phyloP scores from a whole-genome alignment of 208 protist species.

The Trypanosoma theileri region DNA sequence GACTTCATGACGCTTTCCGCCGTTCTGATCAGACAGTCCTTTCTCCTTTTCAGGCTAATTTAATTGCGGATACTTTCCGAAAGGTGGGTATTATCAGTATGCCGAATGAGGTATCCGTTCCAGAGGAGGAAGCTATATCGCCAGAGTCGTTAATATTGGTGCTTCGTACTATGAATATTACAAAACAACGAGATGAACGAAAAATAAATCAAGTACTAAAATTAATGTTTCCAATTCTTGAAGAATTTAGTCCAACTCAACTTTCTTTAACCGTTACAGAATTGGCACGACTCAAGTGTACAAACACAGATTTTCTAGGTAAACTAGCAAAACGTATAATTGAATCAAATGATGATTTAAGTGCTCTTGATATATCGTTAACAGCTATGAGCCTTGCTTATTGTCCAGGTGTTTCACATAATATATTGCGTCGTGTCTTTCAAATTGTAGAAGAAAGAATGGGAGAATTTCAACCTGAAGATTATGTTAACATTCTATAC shows the following conservation, averaged over 20 bases:
- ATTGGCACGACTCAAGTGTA: slow-evolving; percentile 63
- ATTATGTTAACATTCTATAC: slow-evolving; percentile 67
- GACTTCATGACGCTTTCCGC: slow-evolving; percentile 67
- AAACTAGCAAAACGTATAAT: slow-evolving; percentile 58
- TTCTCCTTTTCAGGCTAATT: slow-evolving; percentile 77
- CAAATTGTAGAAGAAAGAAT: slow-evolving; percentile 46
- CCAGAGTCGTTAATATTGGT: slow-evolving; percentile 75
- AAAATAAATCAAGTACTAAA: slow-evolving; percentile 61
- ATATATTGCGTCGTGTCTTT: slow-evolving; percentile 47
- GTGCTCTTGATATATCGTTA: slow-evolving; percentile 59
- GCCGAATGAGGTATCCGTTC: slow-evolving; percentile 64
- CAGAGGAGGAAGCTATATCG: slow-evolving; percentile 71
- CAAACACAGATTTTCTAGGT: slow-evolving; percentile 57
- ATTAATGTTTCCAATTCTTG: slow-evolving; percentile 55
- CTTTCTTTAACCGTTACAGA: slow-evolving; percentile 56
- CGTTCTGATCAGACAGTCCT: slow-evolving; percentile 74
- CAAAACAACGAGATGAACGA: slow-evolving; percentile 70
- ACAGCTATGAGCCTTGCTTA: slow-evolving; percentile 41
- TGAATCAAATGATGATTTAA: slow-evolving; percentile 52
- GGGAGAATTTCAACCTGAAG: slow-evolving; percentile 71
- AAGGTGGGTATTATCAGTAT: slow-evolving; percentile 60
- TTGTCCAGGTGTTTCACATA: slow-evolving; percentile 56
- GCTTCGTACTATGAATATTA: slow-evolving; percentile 72
- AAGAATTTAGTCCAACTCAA: slow-evolving; percentile 76
- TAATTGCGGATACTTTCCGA: slow-evolving; percentile 75